A percentile compares a stretch with the other conserved stretches of the same genome.
Conservation (phyloP, 2,329 filamentous ascomycete genomes). For the Aspergillus sp. region DNA sequence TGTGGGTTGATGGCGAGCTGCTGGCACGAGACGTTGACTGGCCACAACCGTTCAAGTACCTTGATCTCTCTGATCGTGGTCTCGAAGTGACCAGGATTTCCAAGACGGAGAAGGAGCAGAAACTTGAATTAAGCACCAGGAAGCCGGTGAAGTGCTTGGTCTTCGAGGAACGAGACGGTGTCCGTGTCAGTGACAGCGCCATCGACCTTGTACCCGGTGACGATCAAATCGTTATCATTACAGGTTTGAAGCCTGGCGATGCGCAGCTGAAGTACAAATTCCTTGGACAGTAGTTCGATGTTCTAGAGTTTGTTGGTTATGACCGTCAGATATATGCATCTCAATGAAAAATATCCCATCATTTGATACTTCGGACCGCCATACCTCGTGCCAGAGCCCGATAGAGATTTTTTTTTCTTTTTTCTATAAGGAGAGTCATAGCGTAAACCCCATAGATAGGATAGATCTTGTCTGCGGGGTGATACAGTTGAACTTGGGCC, state of each 20-base stretch:
- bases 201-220: slow-evolving; percentile 64
- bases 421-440: too few species aligned
- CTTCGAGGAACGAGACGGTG: slow-evolving; percentile 61
- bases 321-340: neutral
- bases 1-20: slow-evolving; percentile 57
- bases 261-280: slow-evolving; percentile 32
- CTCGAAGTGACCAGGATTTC: slow-evolving; percentile 50
- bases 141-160: slow-evolving; percentile 65
- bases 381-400: too few species aligned
- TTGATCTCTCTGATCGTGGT: slow-evolving; percentile 57
- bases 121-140: slow-evolving; percentile 51
- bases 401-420: too few species aligned
- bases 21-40: slow-evolving; percentile 63
- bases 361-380: too few species aligned
- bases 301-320: neutral
- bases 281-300: slow-evolving; percentile 28
- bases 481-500: too few species aligned
- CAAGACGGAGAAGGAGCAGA: slow-evolving; percentile 29
- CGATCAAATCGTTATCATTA: slow-evolving; percentile 49
- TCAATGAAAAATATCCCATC: neutral
- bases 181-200: slow-evolving; percentile 60
- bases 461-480: neutral
- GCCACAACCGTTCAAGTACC: slow-evolving; percentile 65
- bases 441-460: too few species aligned
- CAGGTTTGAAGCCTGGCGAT: slow-evolving; percentile 26